Percentiles rank a stretch among this genome's conserved stretches.
Evolutionary conservation across 495 filamentous ascomycete genomes (phyloP).

Genomic region (Tuber umbilicatum): DNA sequence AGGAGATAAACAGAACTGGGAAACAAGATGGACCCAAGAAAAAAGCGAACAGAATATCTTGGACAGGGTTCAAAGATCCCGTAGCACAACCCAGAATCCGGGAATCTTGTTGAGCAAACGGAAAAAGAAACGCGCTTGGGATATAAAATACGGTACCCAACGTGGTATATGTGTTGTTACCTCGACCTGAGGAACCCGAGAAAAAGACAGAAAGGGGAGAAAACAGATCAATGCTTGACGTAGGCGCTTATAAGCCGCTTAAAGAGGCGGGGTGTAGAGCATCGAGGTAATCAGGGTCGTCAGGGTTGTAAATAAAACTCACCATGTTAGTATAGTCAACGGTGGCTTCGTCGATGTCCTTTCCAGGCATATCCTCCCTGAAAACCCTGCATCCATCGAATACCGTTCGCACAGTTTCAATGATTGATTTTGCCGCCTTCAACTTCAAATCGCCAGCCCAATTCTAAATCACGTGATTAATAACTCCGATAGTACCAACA

Average conservation of each 20-base stretch:
- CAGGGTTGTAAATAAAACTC: slow-evolving; percentile 17
- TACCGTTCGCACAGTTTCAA: slow-evolving; percentile 36
- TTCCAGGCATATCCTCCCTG: slow-evolving; percentile 58
- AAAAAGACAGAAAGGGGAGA: background rate
- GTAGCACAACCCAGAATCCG: slow-evolving; percentile 11
- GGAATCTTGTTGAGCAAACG: background rate
- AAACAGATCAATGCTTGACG: background rate
- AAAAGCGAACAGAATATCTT: slow-evolving; percentile 1
- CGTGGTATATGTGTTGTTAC: background rate
- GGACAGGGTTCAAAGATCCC: slow-evolving; percentile 7
- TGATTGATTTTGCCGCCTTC: slow-evolving; percentile 51
- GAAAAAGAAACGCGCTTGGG: slow-evolving; percentile 6
- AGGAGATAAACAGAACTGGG: slow-evolving; percentile 10
- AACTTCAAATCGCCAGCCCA: slow-evolving; percentile 87
- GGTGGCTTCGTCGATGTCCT: slow-evolving; percentile 45
- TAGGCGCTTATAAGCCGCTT: background rate
- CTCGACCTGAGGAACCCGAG: slow-evolving; percentile 1
- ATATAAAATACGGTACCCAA: slow-evolving; percentile 3
- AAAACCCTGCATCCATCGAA: slow-evolving; percentile 41
- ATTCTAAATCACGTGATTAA: slow-evolving; percentile 55
- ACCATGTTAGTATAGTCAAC: slow-evolving; percentile 87
- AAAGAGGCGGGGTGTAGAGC: background rate
- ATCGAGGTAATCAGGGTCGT: background rate
- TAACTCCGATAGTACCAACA: slow-evolving; percentile 2
- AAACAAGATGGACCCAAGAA: slow-evolving; percentile 4